Conservation (phyloP, 108 stramenopile genomes). For the Schizochytrium sp. region DNA sequence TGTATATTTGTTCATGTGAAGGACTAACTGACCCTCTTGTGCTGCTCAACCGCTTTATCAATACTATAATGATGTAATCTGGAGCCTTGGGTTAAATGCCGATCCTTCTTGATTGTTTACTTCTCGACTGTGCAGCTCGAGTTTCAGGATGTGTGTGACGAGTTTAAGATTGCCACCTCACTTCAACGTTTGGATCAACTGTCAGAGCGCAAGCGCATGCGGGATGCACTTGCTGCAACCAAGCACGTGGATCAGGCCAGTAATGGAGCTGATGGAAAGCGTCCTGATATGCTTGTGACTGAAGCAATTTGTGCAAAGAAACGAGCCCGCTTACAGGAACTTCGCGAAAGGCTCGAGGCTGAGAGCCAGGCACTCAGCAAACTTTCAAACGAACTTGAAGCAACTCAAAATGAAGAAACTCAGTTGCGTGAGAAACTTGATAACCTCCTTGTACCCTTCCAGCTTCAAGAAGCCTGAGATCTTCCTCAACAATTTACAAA, state of each 20-base stretch:
- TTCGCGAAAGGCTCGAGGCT: not conserved
- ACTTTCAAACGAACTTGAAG: not conserved
- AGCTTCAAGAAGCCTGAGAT: not conserved
- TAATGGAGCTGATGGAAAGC: not conserved
- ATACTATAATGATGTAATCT: no score
- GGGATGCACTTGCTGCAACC: not conserved
- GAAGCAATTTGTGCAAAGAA: constrained; percentile 23
- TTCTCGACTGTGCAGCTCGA: not conserved
- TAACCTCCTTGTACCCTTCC: not conserved
- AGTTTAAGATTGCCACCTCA: not conserved
- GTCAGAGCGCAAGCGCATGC: not conserved
- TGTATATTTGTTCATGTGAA: no score
- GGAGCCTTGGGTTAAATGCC: no score
- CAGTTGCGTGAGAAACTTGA: not conserved
- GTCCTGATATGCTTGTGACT: not conserved
- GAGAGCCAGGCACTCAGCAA: not conserved
- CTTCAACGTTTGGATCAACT: not conserved
- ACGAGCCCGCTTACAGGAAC: not conserved
- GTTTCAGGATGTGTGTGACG: constrained; percentile 30
- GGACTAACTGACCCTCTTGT: no score
- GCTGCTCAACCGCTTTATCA: no score
- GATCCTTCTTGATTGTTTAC: not conserved
- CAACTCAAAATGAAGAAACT: not conserved
- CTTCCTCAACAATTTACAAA: no score
- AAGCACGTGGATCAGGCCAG: not conserved